phyloP scores from a whole-genome alignment of 1,284 basidiomycete genomes.

The Ganoderma sinense region DNA sequence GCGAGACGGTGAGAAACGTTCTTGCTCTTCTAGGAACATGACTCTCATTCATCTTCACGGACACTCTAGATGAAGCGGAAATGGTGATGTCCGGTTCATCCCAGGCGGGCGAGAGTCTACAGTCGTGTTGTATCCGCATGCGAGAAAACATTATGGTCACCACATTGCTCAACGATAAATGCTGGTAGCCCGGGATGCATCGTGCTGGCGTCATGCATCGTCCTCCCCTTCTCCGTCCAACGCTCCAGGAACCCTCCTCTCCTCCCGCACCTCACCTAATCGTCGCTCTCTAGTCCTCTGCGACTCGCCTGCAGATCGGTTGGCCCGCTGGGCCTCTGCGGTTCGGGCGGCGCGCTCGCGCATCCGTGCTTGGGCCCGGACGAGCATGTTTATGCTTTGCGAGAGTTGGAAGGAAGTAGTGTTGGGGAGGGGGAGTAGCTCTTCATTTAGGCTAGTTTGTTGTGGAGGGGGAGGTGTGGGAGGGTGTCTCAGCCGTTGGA shows the following conservation, averaged over 20 bases:
- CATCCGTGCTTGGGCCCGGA: conserved; percentile 52
- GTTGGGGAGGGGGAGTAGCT: conserved; percentile 65
- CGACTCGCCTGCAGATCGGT: conserved; percentile 4
- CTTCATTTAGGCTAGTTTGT: conserved; percentile 36
- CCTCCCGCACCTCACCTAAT: conserved; percentile 21
- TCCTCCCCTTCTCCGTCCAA: conserved; percentile 47
- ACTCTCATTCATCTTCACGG: conserved; percentile 5
- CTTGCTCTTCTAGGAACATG: background rate
- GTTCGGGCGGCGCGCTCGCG: conserved; percentile 38
- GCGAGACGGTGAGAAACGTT: conserved; percentile 59
- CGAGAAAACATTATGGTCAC: conserved; percentile 8
- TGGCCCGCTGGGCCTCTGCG: conserved; percentile 3
- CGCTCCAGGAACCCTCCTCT: conserved; percentile 50
- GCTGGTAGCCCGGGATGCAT: conserved; percentile 20
- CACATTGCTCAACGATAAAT: conserved; percentile 10
- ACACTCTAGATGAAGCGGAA: conserved; percentile 70
- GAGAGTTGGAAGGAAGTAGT: conserved; percentile 63
- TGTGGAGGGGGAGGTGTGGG: conserved; percentile 47
- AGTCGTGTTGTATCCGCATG: conserved; percentile 2
- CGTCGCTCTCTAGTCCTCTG: conserved; percentile 30
- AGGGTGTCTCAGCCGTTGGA: conserved; percentile 62
- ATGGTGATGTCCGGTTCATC: conserved; percentile 48
- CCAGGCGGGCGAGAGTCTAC: conserved; percentile 9
- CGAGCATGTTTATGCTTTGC: conserved; percentile 57
- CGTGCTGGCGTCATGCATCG: conserved; percentile 28